Evolutionary conservation across 306 rosid species (phyloP).

Genomic region (Rosa multiflora): DNA sequence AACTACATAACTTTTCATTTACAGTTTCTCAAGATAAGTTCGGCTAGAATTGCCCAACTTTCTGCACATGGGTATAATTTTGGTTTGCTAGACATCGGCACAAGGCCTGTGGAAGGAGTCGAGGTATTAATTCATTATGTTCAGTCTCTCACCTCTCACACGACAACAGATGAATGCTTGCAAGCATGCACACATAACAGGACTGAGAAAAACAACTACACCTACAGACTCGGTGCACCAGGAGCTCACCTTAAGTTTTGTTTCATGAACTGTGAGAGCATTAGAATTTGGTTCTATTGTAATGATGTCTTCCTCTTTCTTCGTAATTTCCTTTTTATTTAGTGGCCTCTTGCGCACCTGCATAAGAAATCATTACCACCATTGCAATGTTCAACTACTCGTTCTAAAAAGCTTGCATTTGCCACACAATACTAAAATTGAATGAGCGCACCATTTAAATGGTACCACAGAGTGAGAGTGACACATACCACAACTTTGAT

Average conservation of each 20-base stretch:
- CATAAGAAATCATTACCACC: conserved; percentile 10
- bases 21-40: background rate
- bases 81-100: conserved; percentile 12
- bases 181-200: background rate
- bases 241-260: conserved; percentile 69
- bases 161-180: background rate
- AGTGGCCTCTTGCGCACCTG: conserved; percentile 91
- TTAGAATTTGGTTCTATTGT: conserved; percentile 58
- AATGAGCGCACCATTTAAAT: background rate
- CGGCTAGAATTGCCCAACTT: background rate
- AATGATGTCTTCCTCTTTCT: conserved; percentile 81
- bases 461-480: background rate
- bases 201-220: conserved; percentile 17
- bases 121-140: background rate
- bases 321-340: conserved; percentile 67
- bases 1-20: background rate
- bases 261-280: conserved; percentile 77
- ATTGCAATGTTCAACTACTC: background rate
- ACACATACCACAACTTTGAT: conserved; percentile 83
- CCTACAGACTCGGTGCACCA: conserved; percentile 6
- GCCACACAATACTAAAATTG: background rate
- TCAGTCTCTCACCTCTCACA: background rate
- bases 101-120: background rate
- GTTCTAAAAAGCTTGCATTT: conserved; percentile 1
- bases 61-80: background rate